Base-by-base conservation (phyloP, 129 eudicot genomes). In the Escallonia herrerae region DNA sequence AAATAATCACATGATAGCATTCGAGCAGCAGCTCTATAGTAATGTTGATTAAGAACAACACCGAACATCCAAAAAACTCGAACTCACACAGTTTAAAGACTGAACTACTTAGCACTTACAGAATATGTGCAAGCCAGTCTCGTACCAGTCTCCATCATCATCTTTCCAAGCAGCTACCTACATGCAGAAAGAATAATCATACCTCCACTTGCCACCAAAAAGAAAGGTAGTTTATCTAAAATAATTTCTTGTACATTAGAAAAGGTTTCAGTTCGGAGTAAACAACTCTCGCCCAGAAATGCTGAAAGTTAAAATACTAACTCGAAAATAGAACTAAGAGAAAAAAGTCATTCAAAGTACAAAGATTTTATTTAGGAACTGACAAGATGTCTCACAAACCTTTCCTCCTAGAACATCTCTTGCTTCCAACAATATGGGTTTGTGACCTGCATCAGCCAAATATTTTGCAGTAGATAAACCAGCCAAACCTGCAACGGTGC, bases 101-200 rank as follows among this genome's bases (percentile, higher is more conserved):
- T 12, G 41, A 62, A 15, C 58, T 44, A 10, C 6, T 41, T 39
- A 22, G 42, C 73, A 82, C 99, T 86, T 80, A 89, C 99, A 94
- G 64, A 94, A 94, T 77, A 94, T 94, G 74, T 94, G 99, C 43
- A 94, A 77, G 39, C 99, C 95, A 63, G 99, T 94, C 84, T 94
- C 97, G 43, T 94, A 94, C 99, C 97, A 94, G 81, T 94, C 99
- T 66, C 99, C 99, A 64, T 94, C 99, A 5, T 84, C 80, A 67
- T 94, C 99, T 78, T 94, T 89, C 99, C 99, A 94, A 40, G 99
- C 99, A 4, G 99, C 97, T 22, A 93, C 85, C 96, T 93, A 77
- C n/a, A 2, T 3, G 45, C 3, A 40, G 15, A 60, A 43, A 72
- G 63, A 56, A 47, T 7, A 59, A 55, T 22, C 33, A 22, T 22